Conservation (phyloP, 164 flowering plant species). For the Magnolia sinica region DNA sequence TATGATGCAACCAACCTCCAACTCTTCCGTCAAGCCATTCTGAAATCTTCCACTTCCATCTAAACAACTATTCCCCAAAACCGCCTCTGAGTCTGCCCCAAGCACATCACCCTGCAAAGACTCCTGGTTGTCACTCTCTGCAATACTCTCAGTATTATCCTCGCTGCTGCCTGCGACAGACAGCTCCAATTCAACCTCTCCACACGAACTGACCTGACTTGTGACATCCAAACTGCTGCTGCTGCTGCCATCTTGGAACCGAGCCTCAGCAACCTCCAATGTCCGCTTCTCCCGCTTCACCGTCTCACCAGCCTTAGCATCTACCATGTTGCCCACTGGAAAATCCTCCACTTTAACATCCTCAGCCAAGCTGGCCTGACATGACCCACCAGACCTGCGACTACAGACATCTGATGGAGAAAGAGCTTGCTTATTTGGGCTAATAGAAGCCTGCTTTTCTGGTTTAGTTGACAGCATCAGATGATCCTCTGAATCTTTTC, state of each 20-base stretch:
- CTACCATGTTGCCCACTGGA: neutral
- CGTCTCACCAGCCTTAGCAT: neutral
- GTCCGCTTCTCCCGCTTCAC: slow-evolving; percentile 2
- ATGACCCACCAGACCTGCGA: neutral
- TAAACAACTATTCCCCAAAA: slow-evolving; percentile 23
- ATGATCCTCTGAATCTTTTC: slow-evolving; percentile 23
- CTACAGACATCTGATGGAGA: slow-evolving; percentile 26
- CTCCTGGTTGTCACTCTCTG: slow-evolving; percentile 26
- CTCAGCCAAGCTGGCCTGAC: slow-evolving; percentile 1
- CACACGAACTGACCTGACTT: slow-evolving; percentile 27
- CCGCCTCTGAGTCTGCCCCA: slow-evolving; percentile 28
- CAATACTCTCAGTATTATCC: slow-evolving; percentile 18
- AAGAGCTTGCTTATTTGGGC: slow-evolving; percentile 18
- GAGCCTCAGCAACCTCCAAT: slow-evolving; percentile 14
- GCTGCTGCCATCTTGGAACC: slow-evolving; percentile 10
- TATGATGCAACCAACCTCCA: slow-evolving; percentile 47
- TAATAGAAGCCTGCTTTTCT: slow-evolving; percentile 21
- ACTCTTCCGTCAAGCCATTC: slow-evolving; percentile 34
- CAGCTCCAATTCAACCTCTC: slow-evolving; percentile 23
- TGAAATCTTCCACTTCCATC: slow-evolving; percentile 17
- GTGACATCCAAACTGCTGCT: slow-evolving; percentile 22
- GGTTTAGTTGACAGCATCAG: slow-evolving; percentile 5
- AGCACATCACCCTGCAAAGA: slow-evolving; percentile 26
- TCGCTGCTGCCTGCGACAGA: slow-evolving; percentile 20
- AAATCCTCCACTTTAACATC: neutral